Percentiles rank a stretch among this genome's conserved stretches.
Evolutionary conservation across 768 basidiomycete species (phyloP).

Genomic region (Lactarius deliciosus): DNA sequence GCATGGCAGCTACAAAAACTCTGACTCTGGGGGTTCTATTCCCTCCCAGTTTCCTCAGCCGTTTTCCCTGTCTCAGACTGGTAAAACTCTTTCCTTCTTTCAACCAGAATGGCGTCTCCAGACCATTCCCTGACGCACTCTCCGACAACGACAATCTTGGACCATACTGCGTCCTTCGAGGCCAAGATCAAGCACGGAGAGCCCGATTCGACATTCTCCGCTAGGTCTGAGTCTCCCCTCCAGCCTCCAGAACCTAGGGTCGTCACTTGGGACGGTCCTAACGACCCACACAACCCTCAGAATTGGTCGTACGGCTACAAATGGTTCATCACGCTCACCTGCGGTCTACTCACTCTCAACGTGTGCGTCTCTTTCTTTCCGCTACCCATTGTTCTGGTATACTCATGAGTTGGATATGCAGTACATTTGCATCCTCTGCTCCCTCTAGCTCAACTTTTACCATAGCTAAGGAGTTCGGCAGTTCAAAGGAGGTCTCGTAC

Average conservation of each 20-base stretch:
- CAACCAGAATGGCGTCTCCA: neutral
- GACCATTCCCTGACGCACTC: neutral
- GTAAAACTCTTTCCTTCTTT: neutral
- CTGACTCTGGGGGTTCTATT: neutral
- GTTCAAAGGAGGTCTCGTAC: conserved; percentile 28
- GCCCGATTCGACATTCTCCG: neutral
- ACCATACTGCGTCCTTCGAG: neutral
- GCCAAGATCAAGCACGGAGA: neutral
- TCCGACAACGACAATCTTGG: neutral
- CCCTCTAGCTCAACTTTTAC: conserved; percentile 21
- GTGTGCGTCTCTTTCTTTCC: conserved; percentile 18
- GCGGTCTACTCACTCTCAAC: conserved; percentile 21
- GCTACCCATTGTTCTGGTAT: neutral
- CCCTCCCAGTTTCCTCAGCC: neutral
- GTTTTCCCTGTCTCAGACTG: neutral
- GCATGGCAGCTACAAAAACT: neutral
- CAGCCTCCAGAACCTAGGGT: neutral
- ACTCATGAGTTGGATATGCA: neutral
- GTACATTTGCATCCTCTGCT: conserved; percentile 32
- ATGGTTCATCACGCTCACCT: conserved; percentile 20
- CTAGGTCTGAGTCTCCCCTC: neutral
- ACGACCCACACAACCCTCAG: conserved; percentile 20
- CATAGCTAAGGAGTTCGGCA: conserved; percentile 27
- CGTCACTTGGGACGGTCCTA: conserved; percentile 16
- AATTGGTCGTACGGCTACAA: conserved; percentile 15